Evolutionary conservation across 179 eudicot species (phyloP).

Genomic region (Silene coronaria): DNA sequence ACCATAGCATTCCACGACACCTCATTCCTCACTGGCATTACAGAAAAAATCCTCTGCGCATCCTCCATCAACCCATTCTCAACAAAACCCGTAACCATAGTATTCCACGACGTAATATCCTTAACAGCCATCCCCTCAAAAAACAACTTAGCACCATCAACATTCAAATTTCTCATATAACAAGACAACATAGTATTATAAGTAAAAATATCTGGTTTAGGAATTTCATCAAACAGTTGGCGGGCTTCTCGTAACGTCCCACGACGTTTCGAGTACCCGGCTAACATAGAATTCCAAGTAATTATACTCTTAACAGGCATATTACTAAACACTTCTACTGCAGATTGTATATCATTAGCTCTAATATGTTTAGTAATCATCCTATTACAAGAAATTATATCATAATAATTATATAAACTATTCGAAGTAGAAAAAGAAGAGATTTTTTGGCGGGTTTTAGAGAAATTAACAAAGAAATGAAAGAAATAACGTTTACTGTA

Average conservation of each 20-base stretch:
- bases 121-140: slow-evolving; percentile 51
- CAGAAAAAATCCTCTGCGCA: slow-evolving; percentile 43
- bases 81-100: slow-evolving; percentile 65
- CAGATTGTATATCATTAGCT: slow-evolving; percentile 59
- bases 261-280: slow-evolving; percentile 44
- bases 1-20: slow-evolving; percentile 85
- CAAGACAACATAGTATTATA: slow-evolving; percentile 74
- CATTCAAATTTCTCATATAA: slow-evolving; percentile 46
- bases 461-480: slow-evolving; percentile 9
- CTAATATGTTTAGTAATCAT: slow-evolving; percentile 46
- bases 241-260: slow-evolving; percentile 57
- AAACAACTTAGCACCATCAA: slow-evolving; percentile 43
- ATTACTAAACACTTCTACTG: slow-evolving; percentile 39
- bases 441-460: slow-evolving; percentile 15
- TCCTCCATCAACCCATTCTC: slow-evolving; percentile 56
- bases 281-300: slow-evolving; percentile 74
- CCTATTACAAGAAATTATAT: slow-evolving; percentile 46
- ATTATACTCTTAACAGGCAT: slow-evolving; percentile 49
- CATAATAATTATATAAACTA: slow-evolving; percentile 1
- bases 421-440: slow-evolving; percentile 25
- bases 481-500: slow-evolving; percentile 3
- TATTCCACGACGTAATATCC: slow-evolving; percentile 81
- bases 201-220: slow-evolving; percentile 61
- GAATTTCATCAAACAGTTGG: slow-evolving; percentile 69
- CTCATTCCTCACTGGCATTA: slow-evolving; percentile 58